Conservation (phyloP, 495 filamentous ascomycete genomes). For the Hypoxylon lenormandii region DNA sequence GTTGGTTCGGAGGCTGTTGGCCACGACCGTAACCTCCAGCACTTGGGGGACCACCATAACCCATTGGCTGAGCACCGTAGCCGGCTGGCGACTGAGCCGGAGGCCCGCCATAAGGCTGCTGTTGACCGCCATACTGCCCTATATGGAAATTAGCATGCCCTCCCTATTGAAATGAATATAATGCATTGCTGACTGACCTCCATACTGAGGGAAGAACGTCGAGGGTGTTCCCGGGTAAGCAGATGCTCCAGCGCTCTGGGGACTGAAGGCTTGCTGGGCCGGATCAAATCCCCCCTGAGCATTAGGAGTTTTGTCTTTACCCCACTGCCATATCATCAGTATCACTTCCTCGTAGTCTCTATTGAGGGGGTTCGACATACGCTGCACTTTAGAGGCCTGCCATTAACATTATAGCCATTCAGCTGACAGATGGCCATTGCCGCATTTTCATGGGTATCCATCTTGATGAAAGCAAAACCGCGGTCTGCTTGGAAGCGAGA, state of each 20-base stretch:
- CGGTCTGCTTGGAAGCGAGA: conserved; percentile 98
- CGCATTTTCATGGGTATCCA: conserved; percentile 98
- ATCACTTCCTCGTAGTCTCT: neutral
- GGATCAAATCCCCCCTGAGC: conserved; percentile 82
- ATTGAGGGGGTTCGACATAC: conserved; percentile 67
- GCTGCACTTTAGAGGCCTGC: conserved; percentile 96
- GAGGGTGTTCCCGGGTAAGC: conserved; percentile 77
- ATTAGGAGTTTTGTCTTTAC: conserved; percentile 95
- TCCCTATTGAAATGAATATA: conserved; percentile 39
- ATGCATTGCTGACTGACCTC: conserved; percentile 68
- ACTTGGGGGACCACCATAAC: conserved; percentile 72
- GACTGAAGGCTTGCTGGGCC: conserved; percentile 77
- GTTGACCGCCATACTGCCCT: conserved; percentile 66
- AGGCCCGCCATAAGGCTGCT: conserved; percentile 63
- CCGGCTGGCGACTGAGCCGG: conserved; percentile 70
- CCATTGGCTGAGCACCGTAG: conserved; percentile 73
- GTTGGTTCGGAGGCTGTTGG: conserved; percentile 76
- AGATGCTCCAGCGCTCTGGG: conserved; percentile 67
- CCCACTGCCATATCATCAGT: conserved; percentile 74
- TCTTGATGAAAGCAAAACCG: conserved; percentile 98
- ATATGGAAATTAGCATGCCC: conserved; percentile 47
- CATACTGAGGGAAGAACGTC: conserved; percentile 95
- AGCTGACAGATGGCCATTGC: conserved; percentile 98
- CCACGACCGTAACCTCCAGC: conserved; percentile 86
- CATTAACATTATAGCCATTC: conserved; percentile 96